Percentiles rank a stretch among this genome's conserved stretches.
Evolutionary conservation across 352 stramenopile species (phyloP).

Genomic region (Phytophthora niederhauseri): DNA sequence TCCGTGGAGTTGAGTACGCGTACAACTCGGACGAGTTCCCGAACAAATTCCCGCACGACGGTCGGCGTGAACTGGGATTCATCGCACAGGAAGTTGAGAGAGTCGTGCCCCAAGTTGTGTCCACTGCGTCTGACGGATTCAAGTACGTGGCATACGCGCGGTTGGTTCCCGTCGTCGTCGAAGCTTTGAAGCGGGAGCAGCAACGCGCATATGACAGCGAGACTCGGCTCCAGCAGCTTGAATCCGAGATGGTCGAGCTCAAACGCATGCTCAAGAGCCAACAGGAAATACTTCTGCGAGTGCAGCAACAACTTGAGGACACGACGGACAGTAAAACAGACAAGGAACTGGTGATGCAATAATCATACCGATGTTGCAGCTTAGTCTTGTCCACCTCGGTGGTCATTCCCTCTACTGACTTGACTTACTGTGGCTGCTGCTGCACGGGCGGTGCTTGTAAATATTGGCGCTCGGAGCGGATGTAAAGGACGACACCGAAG

Average conservation of each 20-base stretch:
- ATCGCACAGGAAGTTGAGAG: slow-evolving; percentile 88
- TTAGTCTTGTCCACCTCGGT: slow-evolving; percentile 6
- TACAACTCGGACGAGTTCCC: slow-evolving; percentile 55
- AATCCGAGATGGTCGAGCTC: slow-evolving; percentile 24
- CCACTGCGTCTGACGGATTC: slow-evolving; percentile 67
- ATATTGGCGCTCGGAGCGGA: slow-evolving; percentile 74
- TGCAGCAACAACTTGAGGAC: slow-evolving; percentile 11
- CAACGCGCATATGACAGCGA: slow-evolving; percentile 24
- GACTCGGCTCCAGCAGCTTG: slow-evolving; percentile 19
- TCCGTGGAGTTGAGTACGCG: slow-evolving; percentile 77
- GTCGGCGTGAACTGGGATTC: slow-evolving; percentile 80
- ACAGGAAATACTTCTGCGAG: slow-evolving; percentile 21
- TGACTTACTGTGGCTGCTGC: slow-evolving; percentile 31
- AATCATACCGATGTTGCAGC: slow-evolving; percentile 39
- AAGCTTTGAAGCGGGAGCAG: slow-evolving; percentile 69
- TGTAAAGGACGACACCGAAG: slow-evolving; percentile 78
- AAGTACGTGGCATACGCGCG: slow-evolving; percentile 91
- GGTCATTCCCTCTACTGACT: slow-evolving; percentile 25
- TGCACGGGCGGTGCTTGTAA: slow-evolving; percentile 39
- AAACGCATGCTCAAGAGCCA: slow-evolving; percentile 22
- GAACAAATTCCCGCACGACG: slow-evolving; percentile 38
- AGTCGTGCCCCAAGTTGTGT: slow-evolving; percentile 85
- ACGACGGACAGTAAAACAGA: slow-evolving; percentile 1
- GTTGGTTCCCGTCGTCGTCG: slow-evolving; percentile 79
- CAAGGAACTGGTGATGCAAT: slow-evolving; percentile 24